A percentile compares a stretch with the other conserved stretches of the same genome.
Conservation (phyloP, 2,329 filamentous ascomycete genomes). For the Claviceps purpurea region DNA sequence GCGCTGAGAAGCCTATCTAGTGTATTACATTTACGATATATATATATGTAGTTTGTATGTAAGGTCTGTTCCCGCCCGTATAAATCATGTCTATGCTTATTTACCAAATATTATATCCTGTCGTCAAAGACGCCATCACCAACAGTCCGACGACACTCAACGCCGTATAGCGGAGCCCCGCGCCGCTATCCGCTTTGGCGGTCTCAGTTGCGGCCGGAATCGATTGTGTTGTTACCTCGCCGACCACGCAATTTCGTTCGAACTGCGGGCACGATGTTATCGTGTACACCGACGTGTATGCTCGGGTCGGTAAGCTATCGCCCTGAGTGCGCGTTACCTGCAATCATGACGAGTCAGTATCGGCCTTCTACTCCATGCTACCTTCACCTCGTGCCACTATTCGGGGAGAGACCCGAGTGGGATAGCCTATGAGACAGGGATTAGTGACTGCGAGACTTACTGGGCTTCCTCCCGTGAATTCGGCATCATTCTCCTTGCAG, state of each 20-base stretch:
- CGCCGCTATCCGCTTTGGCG: constrained; percentile 6
- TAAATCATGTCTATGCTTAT: neutral
- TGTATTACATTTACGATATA: no score
- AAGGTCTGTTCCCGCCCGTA: neutral
- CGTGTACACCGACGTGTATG: constrained; percentile 14
- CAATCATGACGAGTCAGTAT: neutral
- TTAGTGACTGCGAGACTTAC: neutral
- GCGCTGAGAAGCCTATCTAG: no score
- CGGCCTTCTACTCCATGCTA: no score
- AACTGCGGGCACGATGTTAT: constrained; percentile 14
- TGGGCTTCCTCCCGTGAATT: neutral
- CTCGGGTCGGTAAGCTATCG: constrained; percentile 5
- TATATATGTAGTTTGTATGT: no score
- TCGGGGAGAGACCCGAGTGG: no score
- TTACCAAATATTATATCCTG: constrained; percentile 4
- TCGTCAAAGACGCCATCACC: constrained; percentile 1
- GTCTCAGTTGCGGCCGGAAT: constrained; percentile 3
- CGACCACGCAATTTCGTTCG: constrained; percentile 10
- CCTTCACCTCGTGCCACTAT: no score
- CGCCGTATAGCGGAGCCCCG: neutral
- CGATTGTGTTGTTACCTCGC: constrained; percentile 12
- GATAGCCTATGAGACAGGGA: no score
- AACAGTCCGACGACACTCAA: neutral
- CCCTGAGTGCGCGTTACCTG: constrained; percentile 6
- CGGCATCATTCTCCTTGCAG: constrained; percentile 18